Conservation (phyloP, 1,284 basidiomycete genomes). For the Ustanciosporium gigantosporum region DNA sequence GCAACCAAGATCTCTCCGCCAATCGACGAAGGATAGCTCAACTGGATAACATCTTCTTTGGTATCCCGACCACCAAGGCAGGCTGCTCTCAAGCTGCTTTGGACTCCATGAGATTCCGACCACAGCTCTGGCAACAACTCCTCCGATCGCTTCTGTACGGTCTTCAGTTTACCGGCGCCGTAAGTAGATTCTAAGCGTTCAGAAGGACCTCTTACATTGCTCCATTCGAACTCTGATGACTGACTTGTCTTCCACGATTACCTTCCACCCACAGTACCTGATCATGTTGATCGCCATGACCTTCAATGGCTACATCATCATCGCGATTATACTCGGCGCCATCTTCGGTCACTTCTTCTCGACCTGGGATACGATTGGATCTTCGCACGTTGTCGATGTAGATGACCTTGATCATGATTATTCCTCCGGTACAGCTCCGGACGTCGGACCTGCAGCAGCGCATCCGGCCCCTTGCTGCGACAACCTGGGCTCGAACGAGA, state of each 20-base stretch:
- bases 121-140: slow-evolving; percentile 45
- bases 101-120: slow-evolving; percentile 31
- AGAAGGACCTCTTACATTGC: too few species aligned
- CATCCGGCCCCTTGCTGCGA: slow-evolving; percentile 10
- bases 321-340: slow-evolving; percentile 51
- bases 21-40: slow-evolving; percentile 13
- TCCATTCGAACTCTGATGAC: background rate
- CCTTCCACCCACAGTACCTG: slow-evolving; percentile 27
- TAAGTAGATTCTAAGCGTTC: too few species aligned
- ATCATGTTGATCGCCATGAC: slow-evolving; percentile 57
- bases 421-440: slow-evolving; percentile 1
- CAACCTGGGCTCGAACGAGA: slow-evolving; percentile 4
- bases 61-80: slow-evolving; percentile 8
- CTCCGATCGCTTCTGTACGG: slow-evolving; percentile 49
- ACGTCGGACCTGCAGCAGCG: background rate
- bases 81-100: slow-evolving; percentile 24
- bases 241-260: background rate
- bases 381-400: slow-evolving; percentile 18
- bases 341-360: slow-evolving; percentile 54
- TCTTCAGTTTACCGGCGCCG: slow-evolving; percentile 48
- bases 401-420: slow-evolving; percentile 16
- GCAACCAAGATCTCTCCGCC: slow-evolving; percentile 12
- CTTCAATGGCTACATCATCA: slow-evolving; percentile 55
- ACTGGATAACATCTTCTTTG: slow-evolving; percentile 35
- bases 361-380: slow-evolving; percentile 48